phyloP scores from a whole-genome alignment of 371 early-diverging fungal genomes.

The Lichtheimia corymbifera region DNA sequence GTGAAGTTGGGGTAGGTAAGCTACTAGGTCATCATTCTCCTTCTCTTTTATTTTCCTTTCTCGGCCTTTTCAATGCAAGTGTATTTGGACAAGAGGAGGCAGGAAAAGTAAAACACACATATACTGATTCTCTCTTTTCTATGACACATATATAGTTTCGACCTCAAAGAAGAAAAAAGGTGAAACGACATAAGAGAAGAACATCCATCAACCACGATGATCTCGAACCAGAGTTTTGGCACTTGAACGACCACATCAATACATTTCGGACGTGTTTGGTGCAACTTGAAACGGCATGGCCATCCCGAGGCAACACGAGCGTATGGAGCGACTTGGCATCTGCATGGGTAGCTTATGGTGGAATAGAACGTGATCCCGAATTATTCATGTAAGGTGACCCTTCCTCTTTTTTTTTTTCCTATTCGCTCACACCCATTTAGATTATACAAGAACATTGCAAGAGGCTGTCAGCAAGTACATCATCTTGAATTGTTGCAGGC shows the following conservation, averaged over 20 bases:
- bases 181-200: conserved; percentile 15
- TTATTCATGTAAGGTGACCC: conserved; percentile 35
- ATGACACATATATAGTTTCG: conserved; percentile 17
- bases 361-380: conserved; percentile 36
- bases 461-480: conserved; percentile 29
- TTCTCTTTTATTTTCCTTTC: not conserved
- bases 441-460: conserved; percentile 34
- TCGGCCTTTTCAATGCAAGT: not conserved
- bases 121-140: not conserved
- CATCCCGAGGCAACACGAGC: conserved; percentile 5
- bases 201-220: conserved; percentile 23
- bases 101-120: too few relatives aligned
- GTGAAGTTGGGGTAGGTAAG: conserved; percentile 49
- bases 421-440: conserved; percentile 3
- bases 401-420: not conserved
- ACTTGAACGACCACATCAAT: conserved; percentile 10
- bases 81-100: too few relatives aligned
- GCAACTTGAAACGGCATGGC: not conserved
- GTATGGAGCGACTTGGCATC: conserved; percentile 31
- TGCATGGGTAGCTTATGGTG: conserved; percentile 40
- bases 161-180: conserved; percentile 17
- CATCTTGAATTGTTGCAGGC: conserved; percentile 34
- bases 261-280: conserved; percentile 5
- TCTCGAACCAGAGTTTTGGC: conserved; percentile 35
- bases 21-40: not conserved